These are phyloP conservation scores for Senecio squalidus DNA, from an alignment of 140 eudicot species.

Conservation along the genomic window DNA sequence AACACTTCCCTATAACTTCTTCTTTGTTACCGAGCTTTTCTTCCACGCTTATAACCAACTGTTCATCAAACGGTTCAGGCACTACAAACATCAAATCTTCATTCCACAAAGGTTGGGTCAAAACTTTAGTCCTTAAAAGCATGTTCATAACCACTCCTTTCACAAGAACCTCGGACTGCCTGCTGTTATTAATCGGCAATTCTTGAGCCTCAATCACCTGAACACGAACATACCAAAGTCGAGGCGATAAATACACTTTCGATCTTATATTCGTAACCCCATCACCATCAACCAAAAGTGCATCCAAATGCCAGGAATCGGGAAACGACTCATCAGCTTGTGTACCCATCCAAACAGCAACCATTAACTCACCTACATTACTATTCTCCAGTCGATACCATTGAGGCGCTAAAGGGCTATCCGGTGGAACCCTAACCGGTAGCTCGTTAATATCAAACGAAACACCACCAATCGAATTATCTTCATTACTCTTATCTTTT, in stretches of 20 bases:
- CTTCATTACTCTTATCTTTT: slow-evolving; percentile 29
- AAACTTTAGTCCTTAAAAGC: slow-evolving; percentile 27
- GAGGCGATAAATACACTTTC: slow-evolving; percentile 58
- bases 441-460: slow-evolving; percentile 42
- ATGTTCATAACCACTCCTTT: slow-evolving; percentile 34
- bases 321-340: slow-evolving; percentile 64
- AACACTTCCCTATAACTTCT: slow-evolving; percentile 43
- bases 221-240: slow-evolving; percentile 62
- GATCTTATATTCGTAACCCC: slow-evolving; percentile 36
- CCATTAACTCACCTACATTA: slow-evolving; percentile 47
- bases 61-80: slow-evolving; percentile 63
- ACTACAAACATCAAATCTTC: slow-evolving; percentile 68
- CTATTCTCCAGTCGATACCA: slow-evolving; percentile 52
- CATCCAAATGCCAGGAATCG: slow-evolving; percentile 52
- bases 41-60: slow-evolving; percentile 41
- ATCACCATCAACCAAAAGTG: slow-evolving; percentile 33
- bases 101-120: slow-evolving; percentile 38
- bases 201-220: slow-evolving; percentile 65
- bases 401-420: slow-evolving; percentile 64
- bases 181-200: slow-evolving; percentile 13
- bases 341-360: slow-evolving; percentile 67
- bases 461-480: slow-evolving; percentile 41
- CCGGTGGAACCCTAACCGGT: slow-evolving; percentile 60
- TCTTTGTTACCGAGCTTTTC: slow-evolving; percentile 41
- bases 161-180: slow-evolving; percentile 40